A percentile compares a stretch with the other conserved stretches of the same genome.
Evolutionary conservation across 208 protist species (phyloP).

Genomic region (Crithidia bombi): DNA sequence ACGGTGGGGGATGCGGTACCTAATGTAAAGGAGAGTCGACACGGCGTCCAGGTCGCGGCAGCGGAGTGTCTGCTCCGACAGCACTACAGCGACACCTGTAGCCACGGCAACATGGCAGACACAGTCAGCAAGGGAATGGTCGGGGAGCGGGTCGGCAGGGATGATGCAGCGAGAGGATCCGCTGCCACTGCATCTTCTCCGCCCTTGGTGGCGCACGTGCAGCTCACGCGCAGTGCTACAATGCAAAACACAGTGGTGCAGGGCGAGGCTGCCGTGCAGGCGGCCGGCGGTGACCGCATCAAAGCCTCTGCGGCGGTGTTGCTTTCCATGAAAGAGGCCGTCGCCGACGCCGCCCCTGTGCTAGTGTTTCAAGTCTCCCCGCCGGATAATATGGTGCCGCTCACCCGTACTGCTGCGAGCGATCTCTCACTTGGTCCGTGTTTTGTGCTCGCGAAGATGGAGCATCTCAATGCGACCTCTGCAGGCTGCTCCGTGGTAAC

Average conservation of each 20-base stretch:
- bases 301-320: conserved; percentile 6
- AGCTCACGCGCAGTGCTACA: conserved; percentile 10
- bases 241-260: neutral
- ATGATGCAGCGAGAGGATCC: neutral
- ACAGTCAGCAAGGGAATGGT: neutral
- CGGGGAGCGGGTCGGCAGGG: neutral
- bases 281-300: conserved; percentile 16
- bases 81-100: conserved; percentile 1
- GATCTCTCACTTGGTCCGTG: neutral
- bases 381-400: neutral
- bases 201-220: neutral
- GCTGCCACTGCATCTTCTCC: neutral
- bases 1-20: conserved; percentile 29
- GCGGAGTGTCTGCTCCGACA: conserved; percentile 21
- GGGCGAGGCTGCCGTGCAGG: conserved; percentile 21
- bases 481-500: neutral
- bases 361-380: conserved; percentile 23
- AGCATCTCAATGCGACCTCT: conserved; percentile 60
- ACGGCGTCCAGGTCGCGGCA: conserved; percentile 30
- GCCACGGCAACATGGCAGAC: neutral
- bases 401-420: neutral
- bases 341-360: neutral
- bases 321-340: conserved; percentile 24
- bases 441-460: conserved; percentile 67
- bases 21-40: conserved; percentile 37